Evolutionary conservation across 345 rosid genomes (phyloP).

Genomic region (Ailanthus altissimus): DNA sequence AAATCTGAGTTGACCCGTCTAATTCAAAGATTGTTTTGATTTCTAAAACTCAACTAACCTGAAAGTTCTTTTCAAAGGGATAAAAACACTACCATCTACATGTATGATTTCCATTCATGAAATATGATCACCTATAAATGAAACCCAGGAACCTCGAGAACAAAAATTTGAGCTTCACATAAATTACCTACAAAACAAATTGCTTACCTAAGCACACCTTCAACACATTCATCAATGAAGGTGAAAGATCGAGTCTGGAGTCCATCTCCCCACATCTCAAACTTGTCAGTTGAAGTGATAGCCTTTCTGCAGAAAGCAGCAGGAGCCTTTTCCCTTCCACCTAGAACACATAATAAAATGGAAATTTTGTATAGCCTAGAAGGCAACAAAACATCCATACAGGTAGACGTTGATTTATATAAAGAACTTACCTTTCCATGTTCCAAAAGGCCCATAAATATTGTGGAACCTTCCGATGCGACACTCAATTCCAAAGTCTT

Average conservation of each 20-base stretch:
- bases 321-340: constrained; percentile 99
- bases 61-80: neutral
- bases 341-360: constrained; percentile 33
- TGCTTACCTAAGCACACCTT: constrained; percentile 88
- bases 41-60: neutral
- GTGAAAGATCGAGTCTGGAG: constrained; percentile 96
- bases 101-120: neutral
- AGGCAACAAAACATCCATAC: neutral
- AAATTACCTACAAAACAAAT: neutral
- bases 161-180: no score
- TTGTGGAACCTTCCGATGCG: constrained; percentile 96
- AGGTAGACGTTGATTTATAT: neutral
- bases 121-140: neutral
- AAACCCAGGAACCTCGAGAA: neutral
- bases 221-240: constrained; percentile 98
- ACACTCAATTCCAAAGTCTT: constrained; percentile 93
- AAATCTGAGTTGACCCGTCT: neutral
- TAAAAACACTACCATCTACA: neutral
- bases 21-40: neutral
- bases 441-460: constrained; percentile 98
- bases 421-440: constrained; percentile 84
- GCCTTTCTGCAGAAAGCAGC: constrained; percentile 99
- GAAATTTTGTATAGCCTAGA: constrained; percentile 2
- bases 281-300: constrained; percentile 75
- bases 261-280: constrained; percentile 99